Evolutionary conservation across 306 rosid species (phyloP), one percentile per base, ranked within the genome.

Genomic region (Lathyrus tuberosus): DNA sequence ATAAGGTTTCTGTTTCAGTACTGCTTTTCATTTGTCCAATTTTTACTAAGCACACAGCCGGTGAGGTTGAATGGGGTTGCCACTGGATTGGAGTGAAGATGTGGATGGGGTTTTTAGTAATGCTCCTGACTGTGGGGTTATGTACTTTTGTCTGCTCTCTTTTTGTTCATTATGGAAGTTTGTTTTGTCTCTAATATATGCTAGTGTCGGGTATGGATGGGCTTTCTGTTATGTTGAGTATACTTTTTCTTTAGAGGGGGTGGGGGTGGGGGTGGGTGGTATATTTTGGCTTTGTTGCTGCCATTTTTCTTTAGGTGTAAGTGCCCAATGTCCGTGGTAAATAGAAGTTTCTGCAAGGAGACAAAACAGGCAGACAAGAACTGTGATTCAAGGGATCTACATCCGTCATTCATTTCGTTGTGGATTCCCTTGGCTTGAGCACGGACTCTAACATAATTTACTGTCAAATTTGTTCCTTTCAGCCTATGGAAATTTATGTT

Each of bases 401-500:
- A 81, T 84, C 88, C 88, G 52, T 86, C 90, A 82, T 87, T 91
- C 83, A 80, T 89, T 95, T 84, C 92, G 76, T 87, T 89, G 85
- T 88, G 97, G 95, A 86, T 91, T 88, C 86, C 81, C 70, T 88
- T 88, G 75, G 90, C 96, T 66, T 89, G 90, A 79, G 95, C 93
- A 88, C 82, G 87, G 88, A 80, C 59, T 82, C 97, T 91, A 91
- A 91, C 87, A 77, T 86, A 84, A 87, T 95, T 89, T 89, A 83
- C 87, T 86, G 79, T 89, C 83, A 87, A 86, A 78, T 91, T 88
- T 95, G 87, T 91, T 91, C 91, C 86, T 95, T 95, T 87, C 99
- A 95, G 99, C 99, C 99, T 17, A 95, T 95, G 99, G 99, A 95
- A 95, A 95, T 95, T 67, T 95, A 95, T 87, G 99, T 95, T 35